Conservation (phyloP, 352 stramenopile genomes). For the Phytophthora tubulina region DNA sequence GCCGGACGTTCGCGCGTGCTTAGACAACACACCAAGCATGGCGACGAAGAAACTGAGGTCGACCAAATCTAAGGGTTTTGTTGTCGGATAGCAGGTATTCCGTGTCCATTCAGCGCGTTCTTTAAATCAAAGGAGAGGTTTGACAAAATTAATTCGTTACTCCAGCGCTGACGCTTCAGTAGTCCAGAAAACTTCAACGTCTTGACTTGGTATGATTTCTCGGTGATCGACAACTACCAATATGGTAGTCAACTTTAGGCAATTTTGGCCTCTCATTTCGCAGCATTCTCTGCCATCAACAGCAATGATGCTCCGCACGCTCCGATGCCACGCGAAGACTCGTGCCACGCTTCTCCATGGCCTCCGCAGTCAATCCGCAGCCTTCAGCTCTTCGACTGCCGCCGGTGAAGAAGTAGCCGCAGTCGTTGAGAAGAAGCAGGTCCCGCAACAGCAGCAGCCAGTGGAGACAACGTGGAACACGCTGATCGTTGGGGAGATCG, state of each 20-base stretch:
- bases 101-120: conserved; percentile 1
- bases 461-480: conserved; percentile 68
- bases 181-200: no score
- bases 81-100: conserved; percentile 5
- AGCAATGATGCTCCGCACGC: conserved; percentile 26
- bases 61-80: conserved; percentile 10
- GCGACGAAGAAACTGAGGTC: neutral
- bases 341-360: conserved; percentile 12
- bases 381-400: conserved; percentile 25
- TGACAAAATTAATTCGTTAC: conserved; percentile 4
- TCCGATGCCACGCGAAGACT: conserved; percentile 18
- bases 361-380: conserved; percentile 21
- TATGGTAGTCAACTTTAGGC: neutral
- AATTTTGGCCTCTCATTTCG: conserved; percentile 25
- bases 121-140: conserved; percentile 11
- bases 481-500: conserved; percentile 80
- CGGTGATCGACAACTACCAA: conserved; percentile 17
- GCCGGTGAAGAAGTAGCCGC: conserved; percentile 8
- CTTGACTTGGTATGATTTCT: neutral
- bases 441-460: conserved; percentile 22
- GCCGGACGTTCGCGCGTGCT: conserved; percentile 89
- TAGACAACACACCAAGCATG: conserved; percentile 32
- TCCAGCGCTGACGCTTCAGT: no score
- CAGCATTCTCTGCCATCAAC: conserved; percentile 5
- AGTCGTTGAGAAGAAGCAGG: conserved; percentile 35